phyloP scores from a whole-genome alignment of 768 basidiomycete species.

The Jaapia argillacea region DNA sequence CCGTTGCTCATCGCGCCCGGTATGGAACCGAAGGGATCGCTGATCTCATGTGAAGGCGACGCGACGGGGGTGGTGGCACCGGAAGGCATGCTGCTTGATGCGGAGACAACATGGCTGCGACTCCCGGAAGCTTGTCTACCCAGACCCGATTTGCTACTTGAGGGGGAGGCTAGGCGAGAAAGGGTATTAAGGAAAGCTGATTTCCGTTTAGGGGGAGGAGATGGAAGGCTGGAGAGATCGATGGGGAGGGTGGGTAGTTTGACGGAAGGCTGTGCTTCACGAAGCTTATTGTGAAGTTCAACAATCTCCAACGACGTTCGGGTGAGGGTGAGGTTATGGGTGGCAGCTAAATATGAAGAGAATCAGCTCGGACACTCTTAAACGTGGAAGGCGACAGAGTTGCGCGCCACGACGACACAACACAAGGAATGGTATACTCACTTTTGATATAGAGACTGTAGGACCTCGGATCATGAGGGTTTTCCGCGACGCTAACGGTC shows the following conservation, averaged over 20 bases:
- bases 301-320: conserved; percentile 68
- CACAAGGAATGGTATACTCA: conserved; percentile 34
- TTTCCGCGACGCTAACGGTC: conserved; percentile 84
- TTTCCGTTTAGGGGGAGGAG: conserved; percentile 56
- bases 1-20: background rate
- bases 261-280: conserved; percentile 45
- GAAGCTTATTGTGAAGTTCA: conserved; percentile 76
- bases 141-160: conserved; percentile 35
- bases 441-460: conserved; percentile 89
- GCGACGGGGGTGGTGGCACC: conserved; percentile 31
- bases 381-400: background rate
- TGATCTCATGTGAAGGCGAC: conserved; percentile 45
- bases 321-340: conserved; percentile 81
- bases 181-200: conserved; percentile 82
- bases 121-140: conserved; percentile 29
- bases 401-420: conserved; percentile 1
- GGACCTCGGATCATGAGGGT: conserved; percentile 59
- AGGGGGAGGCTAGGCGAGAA: conserved; percentile 72
- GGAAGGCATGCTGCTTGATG: conserved; percentile 20
- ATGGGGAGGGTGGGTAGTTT: conserved; percentile 56
- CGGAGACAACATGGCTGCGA: conserved; percentile 12
- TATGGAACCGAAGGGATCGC: conserved; percentile 47
- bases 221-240: conserved; percentile 40
- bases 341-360: conserved; percentile 56
- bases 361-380: conserved; percentile 10